Evolutionary conservation across 2,329 filamentous ascomycete species (phyloP), one percentile per base, ranked within the genome.

Genomic region (Fusarium redolens): DNA sequence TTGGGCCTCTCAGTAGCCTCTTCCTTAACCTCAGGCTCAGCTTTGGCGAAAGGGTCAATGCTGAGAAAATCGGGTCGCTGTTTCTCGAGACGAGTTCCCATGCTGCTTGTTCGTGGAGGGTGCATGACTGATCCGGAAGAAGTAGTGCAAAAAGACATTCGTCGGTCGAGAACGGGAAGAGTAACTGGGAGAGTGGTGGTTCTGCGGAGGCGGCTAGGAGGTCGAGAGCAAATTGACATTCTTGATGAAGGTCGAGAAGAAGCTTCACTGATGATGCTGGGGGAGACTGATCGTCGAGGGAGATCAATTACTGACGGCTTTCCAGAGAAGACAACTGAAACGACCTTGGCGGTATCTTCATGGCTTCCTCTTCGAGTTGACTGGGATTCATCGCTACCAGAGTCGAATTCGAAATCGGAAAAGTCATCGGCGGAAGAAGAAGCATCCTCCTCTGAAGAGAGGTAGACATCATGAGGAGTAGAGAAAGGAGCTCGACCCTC

Each of bases 391-490:
- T 83, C 84, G 66, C 79, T 84, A 25, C 82, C 82, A 54, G 84
- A 86, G 71, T 88, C 85, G 72, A 82, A 81, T 51, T 87, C 86
- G 75, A 86, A 86, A 75, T 89, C 87, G 61, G 88, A 90, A 69
- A 87, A 87, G 79, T 89, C 86, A 79, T 90, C 89, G 50, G 88
- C 87, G 22, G 87, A 89, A 3, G 90, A 90, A 3, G 90, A 91
- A 35, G 86, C 89, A 71, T 91, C 90, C 78, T 92, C 90, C 73
- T 92, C 90, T 0, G 89, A 91, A 4, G 89, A 91, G 31, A 92
- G 86, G 79, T 92, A 92, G 65, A 89, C 77, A 63, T 90, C 87
- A 78, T 91, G 89, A 10, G 89, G 87, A 4, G 85, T 76, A 51
- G 73, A 67, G 45, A 77, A 69, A 22, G 82, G 76, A 44, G 81